Conservation (phyloP, 2,329 filamentous ascomycete species). For the Botrytis fragariae region DNA sequence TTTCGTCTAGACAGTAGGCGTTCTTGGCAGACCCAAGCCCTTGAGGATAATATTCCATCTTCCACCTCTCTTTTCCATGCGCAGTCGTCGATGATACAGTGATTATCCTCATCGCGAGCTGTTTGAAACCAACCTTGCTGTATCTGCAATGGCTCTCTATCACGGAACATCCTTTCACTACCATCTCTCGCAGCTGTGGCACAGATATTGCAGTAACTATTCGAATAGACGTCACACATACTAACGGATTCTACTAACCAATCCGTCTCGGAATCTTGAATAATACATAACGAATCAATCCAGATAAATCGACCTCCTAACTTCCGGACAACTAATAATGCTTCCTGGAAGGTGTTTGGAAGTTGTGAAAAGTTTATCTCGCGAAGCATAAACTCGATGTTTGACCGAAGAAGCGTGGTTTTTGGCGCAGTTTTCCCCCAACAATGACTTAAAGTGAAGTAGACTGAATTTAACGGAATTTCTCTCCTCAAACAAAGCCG, state of each 20-base stretch:
- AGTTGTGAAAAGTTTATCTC: background rate
- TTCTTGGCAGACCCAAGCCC: background rate
- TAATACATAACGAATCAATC: background rate
- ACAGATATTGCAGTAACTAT: background rate
- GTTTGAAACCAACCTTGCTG: background rate
- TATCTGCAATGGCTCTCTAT: background rate
- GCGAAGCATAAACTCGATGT: background rate
- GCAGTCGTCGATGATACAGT: fast-evolving
- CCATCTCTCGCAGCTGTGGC: background rate
- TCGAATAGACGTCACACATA: background rate
- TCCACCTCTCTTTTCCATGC: background rate
- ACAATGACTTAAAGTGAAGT: background rate
- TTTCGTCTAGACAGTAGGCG: background rate
- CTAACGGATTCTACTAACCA: background rate
- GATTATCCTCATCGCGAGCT: fast-evolving
- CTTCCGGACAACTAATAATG: background rate
- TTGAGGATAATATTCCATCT: background rate
- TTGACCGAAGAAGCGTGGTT: no score
- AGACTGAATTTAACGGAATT: background rate
- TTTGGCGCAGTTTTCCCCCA: no score
- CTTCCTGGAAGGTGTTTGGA: background rate
- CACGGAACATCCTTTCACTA: background rate
- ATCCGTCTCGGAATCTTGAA: background rate
- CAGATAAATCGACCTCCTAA: background rate
- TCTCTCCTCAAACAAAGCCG: background rate